Conservation (phyloP, 306 rosid species). For the Pyrus bretschneideri region DNA sequence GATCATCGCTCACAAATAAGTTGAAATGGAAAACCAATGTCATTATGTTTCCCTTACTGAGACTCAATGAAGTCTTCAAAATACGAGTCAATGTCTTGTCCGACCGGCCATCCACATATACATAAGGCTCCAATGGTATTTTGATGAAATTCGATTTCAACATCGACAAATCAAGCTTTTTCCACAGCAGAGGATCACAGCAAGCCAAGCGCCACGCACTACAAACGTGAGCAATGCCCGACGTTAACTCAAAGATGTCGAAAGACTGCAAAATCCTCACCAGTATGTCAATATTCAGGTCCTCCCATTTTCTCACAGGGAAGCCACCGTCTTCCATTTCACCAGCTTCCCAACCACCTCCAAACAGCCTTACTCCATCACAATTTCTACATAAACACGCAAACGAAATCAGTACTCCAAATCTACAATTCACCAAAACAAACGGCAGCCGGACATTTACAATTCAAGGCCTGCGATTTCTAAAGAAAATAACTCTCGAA, state of each 20-base stretch:
- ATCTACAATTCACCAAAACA: not conserved
- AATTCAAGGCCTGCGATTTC: not conserved
- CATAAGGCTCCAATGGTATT: constrained; percentile 67
- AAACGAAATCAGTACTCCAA: constrained; percentile 4
- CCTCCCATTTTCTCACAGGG: constrained; percentile 56
- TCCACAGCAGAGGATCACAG: constrained; percentile 72
- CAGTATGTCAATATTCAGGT: constrained; percentile 56
- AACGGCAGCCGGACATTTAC: not conserved
- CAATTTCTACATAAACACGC: constrained; percentile 19
- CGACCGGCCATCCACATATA: constrained; percentile 57
- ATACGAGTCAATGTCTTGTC: constrained; percentile 45
- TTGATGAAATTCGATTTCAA: constrained; percentile 63
- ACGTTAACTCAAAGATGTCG: constrained; percentile 49
- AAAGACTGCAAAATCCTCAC: constrained; percentile 67
- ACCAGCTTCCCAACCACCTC: constrained; percentile 24
- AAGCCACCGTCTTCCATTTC: constrained; percentile 44
- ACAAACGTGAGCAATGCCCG: constrained; percentile 66
- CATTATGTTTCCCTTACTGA: constrained; percentile 43
- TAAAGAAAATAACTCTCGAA: not conserved
- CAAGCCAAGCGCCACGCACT: constrained; percentile 66
- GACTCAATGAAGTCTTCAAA: constrained; percentile 60
- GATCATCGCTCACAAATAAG: constrained; percentile 60
- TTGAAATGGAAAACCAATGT: constrained; percentile 68
- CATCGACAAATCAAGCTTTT: constrained; percentile 64
- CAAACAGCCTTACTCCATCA: constrained; percentile 13